phyloP scores from a whole-genome alignment of 228 moss, liverwort and hornwort genomes.

The Sphagnum fallax region DNA sequence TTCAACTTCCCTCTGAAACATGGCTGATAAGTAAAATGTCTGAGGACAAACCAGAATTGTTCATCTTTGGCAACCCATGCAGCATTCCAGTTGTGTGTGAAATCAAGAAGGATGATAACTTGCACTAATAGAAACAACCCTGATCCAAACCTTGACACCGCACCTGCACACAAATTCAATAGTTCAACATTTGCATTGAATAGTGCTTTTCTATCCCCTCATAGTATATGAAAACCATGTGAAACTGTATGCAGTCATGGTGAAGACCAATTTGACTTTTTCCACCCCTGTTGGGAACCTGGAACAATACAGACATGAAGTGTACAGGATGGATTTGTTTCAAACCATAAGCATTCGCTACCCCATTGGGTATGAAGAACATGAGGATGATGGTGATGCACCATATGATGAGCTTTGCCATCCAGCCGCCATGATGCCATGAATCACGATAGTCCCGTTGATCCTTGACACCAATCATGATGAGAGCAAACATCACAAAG shows the following conservation, averaged over 20 bases:
- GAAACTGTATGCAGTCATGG: no score
- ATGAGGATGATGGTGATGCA: slow-evolving; percentile 53
- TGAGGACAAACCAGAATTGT: slow-evolving; percentile 64
- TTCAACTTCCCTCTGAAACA: no score
- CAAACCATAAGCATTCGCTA: slow-evolving; percentile 77
- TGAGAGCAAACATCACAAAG: slow-evolving; percentile 62
- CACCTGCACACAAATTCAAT: slow-evolving; percentile 27
- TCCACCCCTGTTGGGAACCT: no score
- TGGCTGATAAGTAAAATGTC: no score
- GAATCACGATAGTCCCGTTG: slow-evolving; percentile 86
- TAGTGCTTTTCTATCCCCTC: no score
- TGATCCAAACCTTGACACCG: slow-evolving; percentile 83
- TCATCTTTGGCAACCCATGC: slow-evolving; percentile 96
- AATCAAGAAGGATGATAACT: slow-evolving; percentile 89
- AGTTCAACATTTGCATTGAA: no score
- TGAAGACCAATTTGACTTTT: no score
- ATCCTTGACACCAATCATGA: slow-evolving; percentile 92
- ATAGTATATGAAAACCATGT: no score
- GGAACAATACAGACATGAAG: no score
- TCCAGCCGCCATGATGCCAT: slow-evolving; percentile 98
- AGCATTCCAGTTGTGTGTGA: slow-evolving; percentile 96
- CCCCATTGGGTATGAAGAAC: slow-evolving; percentile 80
- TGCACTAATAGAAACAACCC: slow-evolving; percentile 88
- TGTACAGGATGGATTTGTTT: not conserved
- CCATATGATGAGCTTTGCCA: slow-evolving; percentile 82